Percentiles rank a stretch among this genome's conserved stretches.
Evolutionary conservation across 2,329 filamentous ascomycete genomes (phyloP).

Genomic region (Claviceps africana): DNA sequence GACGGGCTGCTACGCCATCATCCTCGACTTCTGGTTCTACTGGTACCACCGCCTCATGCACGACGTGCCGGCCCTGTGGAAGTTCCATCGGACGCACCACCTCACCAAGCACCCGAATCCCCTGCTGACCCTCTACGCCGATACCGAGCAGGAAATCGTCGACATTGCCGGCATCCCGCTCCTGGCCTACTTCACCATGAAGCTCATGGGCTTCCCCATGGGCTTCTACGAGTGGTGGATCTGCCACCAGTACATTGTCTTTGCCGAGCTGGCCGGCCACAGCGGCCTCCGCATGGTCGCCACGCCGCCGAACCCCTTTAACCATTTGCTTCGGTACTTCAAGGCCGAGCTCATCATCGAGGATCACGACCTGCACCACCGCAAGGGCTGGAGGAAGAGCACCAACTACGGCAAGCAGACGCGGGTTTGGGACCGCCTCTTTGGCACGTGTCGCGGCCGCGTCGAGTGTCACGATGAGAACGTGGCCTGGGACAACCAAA

Average conservation of each 20-base stretch:
- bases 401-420: slow-evolving; percentile 6
- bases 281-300: slow-evolving; percentile 2
- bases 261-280: slow-evolving; percentile 4
- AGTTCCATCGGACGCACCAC: slow-evolving; percentile 6
- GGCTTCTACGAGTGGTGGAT: slow-evolving; percentile 7
- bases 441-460: slow-evolving; percentile 4
- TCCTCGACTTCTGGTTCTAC: slow-evolving; percentile 7
- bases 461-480: slow-evolving; percentile 3
- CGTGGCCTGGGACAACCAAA: slow-evolving; percentile 1
- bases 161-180: slow-evolving; percentile 5
- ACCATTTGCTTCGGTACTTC: not conserved
- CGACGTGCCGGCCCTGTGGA: slow-evolving; percentile 2
- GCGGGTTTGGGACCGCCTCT: slow-evolving; percentile 4
- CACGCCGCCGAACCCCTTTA: slow-evolving; percentile 4
- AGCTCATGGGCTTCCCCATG: slow-evolving; percentile 4
- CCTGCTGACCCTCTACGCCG: slow-evolving; percentile 3
- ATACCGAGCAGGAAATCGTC: slow-evolving; percentile 5
- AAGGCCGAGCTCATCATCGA: slow-evolving; percentile 5
- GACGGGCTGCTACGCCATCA: slow-evolving; percentile 1
- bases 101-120: slow-evolving; percentile 6
- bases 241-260: slow-evolving; percentile 6
- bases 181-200: slow-evolving; percentile 5
- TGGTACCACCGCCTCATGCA: slow-evolving; percentile 7
- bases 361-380: slow-evolving; percentile 6
- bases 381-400: slow-evolving; percentile 6